Base-by-base conservation (phyloP, 306 rosid genomes). In the Acacia confusa region DNA sequence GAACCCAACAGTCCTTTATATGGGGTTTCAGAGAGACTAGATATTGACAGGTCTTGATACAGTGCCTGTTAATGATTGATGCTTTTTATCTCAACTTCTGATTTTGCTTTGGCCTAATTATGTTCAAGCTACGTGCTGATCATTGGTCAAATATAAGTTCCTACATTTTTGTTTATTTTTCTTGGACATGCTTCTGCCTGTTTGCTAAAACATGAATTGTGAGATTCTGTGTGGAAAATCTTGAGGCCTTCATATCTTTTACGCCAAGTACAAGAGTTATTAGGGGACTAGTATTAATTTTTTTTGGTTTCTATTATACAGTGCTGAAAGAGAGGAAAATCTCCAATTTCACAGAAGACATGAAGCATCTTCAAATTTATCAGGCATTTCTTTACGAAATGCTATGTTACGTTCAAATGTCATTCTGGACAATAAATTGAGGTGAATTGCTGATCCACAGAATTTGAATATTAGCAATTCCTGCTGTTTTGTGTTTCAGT, bases 1-100 rank as follows among this genome's bases (percentile, higher is more conserved):
- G 99, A 96, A 83, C 99, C 99, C n/a, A 96, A 96, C 80, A 96
- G 98, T 82, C 99, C 99, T 82, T 89, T 96, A 68, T 96, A 86
- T 89, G 98, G 98, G 74, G 85, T 92, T 60, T 84, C 99, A 32
- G 99, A 96, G 81, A 91, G 92, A 91, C 78, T 82, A 70, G 98
- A 91, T 79, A 87, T 82, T 60, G 94, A 85, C 80, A 84, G 91
- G 92, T 91, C 78, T 81, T 78, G 66, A 80, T 70, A 74, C 64
- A 67, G 61, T 48, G 57, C 57, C 47, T 70, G 57, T 22, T 52
- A 58, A 34, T 78, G 57, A 19, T 48, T 34, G 76, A 48, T 32
- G 58, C 85, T 61, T 75, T 64, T 53, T 30, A 65, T 71, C 65
- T 72, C 69, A 69, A 77, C 76, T 48, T 67, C 77, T 58, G 66